These are phyloP conservation scores for Phialocephala subalpina DNA, from an alignment of 2,329 filamentous ascomycete genomes.

Conservation along the genomic window DNA sequence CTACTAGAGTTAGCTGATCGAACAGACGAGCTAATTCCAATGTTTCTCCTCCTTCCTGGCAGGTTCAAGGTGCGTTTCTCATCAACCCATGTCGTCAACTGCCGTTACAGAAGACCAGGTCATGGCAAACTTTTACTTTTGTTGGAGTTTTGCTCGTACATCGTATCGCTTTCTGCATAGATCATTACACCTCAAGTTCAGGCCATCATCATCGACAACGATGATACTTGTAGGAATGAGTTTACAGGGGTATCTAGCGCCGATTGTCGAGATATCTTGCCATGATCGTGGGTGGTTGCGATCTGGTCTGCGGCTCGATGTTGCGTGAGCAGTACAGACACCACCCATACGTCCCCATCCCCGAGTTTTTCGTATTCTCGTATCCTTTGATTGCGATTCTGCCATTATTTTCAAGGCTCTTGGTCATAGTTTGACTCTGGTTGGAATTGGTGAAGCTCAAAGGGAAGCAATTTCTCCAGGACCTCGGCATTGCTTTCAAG, in stretches of 20 bases:
- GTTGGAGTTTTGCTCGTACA: neutral
- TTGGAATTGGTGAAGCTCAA: neutral
- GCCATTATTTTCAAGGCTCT: neutral
- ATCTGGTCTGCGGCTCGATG: neutral
- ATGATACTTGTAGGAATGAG: neutral
- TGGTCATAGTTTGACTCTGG: neutral
- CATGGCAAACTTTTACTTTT: neutral
- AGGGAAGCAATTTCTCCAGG: neutral
- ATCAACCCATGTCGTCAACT: neutral
- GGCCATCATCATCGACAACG: neutral
- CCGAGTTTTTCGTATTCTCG: neutral
- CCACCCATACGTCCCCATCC: neutral
- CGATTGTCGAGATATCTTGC: neutral
- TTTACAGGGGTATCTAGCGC: neutral
- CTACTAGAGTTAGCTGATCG: neutral
- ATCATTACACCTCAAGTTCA: neutral
- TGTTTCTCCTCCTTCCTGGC: neutral
- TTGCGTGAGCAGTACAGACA: neutral
- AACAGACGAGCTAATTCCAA: neutral
- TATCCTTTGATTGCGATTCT: neutral
- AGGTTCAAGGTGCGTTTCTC: neutral
- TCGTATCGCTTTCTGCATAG: neutral
- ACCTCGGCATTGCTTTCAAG: neutral
- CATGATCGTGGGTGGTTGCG: too few relatives aligned
- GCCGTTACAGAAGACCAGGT: neutral